A percentile compares a stretch with the other conserved stretches of the same genome.
Evolutionary conservation across 352 stramenopile genomes (phyloP).

Genomic region (Globisporangium nodosum): DNA sequence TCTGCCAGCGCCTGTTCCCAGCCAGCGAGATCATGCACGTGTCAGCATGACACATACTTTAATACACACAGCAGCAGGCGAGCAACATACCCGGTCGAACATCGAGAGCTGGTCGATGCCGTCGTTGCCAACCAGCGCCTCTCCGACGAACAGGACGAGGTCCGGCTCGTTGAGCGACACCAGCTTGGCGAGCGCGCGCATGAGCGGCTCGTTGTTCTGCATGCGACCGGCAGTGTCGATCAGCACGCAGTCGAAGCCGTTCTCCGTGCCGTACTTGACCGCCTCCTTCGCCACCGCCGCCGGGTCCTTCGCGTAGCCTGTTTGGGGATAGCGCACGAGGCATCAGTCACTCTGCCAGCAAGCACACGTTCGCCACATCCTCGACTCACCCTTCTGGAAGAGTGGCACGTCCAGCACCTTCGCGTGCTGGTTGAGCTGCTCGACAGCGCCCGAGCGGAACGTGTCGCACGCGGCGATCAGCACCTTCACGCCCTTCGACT

Average conservation of each 20-base stretch:
- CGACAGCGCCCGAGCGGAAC: slow-evolving; percentile 97
- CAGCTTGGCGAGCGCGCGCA: slow-evolving; percentile 97
- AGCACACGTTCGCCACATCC: too few relatives aligned
- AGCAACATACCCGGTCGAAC: slow-evolving; percentile 84
- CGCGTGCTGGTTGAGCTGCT: slow-evolving; percentile 97
- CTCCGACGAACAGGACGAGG: slow-evolving; percentile 98
- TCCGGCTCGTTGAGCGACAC: slow-evolving; percentile 96
- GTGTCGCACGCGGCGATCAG: slow-evolving; percentile 98
- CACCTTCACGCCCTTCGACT: slow-evolving; percentile 94
- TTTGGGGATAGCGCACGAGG: not conserved
- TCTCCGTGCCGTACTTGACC: slow-evolving; percentile 92
- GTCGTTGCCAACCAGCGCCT: slow-evolving; percentile 98
- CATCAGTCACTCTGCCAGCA: not conserved
- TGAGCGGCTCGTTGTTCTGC: slow-evolving; percentile 99
- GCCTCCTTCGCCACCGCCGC: slow-evolving; percentile 93
- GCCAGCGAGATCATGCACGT: slow-evolving; percentile 4
- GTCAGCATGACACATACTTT: not conserved
- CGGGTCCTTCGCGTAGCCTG: slow-evolving; percentile 97
- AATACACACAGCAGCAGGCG: not conserved
- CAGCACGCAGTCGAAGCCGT: slow-evolving; percentile 96
- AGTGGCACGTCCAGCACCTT: slow-evolving; percentile 95
- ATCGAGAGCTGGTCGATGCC: slow-evolving; percentile 97
- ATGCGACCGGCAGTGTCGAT: slow-evolving; percentile 98
- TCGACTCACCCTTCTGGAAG: slow-evolving; percentile 82
- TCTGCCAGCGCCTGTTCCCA: slow-evolving; percentile 73